Percentiles rank a stretch among this genome's conserved stretches.
These are phyloP conservation scores for Aegilops speltoides DNA, from an alignment of 176 grass and related monocot species.

Conservation along the genomic window DNA sequence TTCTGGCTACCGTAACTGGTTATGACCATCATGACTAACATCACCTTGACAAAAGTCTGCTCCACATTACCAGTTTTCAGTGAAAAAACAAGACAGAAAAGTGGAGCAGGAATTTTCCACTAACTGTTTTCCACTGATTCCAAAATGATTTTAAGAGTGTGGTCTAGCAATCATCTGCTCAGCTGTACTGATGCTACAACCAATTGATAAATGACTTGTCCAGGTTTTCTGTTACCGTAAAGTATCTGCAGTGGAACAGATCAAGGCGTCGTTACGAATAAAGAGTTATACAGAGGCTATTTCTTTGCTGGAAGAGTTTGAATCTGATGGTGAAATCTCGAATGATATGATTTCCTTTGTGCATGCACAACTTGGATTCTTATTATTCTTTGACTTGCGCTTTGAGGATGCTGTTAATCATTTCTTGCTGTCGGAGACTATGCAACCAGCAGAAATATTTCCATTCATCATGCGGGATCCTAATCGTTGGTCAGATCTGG, in stretches of 20 bases:
- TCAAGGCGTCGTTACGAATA: conserved; percentile 71
- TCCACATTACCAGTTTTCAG: not conserved
- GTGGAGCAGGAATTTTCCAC: not conserved
- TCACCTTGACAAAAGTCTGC: not conserved
- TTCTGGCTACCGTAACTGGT: not conserved
- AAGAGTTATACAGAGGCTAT: conserved; percentile 79
- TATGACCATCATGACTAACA: not conserved
- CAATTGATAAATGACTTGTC: conserved; percentile 15
- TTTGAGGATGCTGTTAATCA: conserved; percentile 91
- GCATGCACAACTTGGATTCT: conserved; percentile 90
- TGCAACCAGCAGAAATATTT: conserved; percentile 95
- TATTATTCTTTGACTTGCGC: conserved; percentile 85
- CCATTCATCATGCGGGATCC: conserved; percentile 97
- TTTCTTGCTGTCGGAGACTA: conserved; percentile 84
- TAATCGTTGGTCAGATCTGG: conserved; percentile 94
- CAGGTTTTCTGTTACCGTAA: conserved; percentile 84
- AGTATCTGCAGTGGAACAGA: conserved; percentile 81
- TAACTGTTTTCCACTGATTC: not conserved
- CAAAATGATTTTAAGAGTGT: not conserved
- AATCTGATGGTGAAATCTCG: conserved; percentile 81
- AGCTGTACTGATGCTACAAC: not conserved
- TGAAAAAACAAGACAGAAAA: not conserved
- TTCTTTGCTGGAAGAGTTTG: conserved; percentile 68
- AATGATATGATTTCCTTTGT: conserved; percentile 89
- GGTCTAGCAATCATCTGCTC: not conserved